phyloP scores from a whole-genome alignment of 805 yeast genomes.

The Yarrowia yakushimensis region DNA sequence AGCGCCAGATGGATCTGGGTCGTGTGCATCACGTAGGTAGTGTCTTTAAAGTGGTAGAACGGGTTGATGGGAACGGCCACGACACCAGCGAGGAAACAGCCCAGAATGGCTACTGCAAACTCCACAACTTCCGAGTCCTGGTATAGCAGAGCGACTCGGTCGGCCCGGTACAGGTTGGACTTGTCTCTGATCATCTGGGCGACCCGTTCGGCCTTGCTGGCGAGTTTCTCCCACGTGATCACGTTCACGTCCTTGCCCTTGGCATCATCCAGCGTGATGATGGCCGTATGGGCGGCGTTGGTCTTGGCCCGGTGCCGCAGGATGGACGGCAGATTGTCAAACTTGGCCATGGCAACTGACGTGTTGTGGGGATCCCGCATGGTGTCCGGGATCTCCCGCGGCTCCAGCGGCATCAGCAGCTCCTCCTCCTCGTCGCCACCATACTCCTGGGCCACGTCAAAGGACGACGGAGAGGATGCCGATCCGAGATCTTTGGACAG shows the following conservation, averaged over 20 bases:
- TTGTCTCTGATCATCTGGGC: conserved; percentile 78
- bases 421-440: conserved; percentile 26
- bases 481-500: conserved; percentile 25
- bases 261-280: conserved; percentile 59
- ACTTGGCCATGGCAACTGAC: conserved; percentile 37
- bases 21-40: conserved; percentile 63
- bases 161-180: conserved; percentile 70
- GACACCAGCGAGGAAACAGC: conserved; percentile 88
- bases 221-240: conserved; percentile 87
- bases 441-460: conserved; percentile 12
- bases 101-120: conserved; percentile 79
- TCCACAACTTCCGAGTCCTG: conserved; percentile 81
- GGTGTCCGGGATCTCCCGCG: conserved; percentile 46
- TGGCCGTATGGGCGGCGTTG: conserved; percentile 65
- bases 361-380: conserved; percentile 41
- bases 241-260: conserved; percentile 76
- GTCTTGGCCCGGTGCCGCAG: conserved; percentile 67
- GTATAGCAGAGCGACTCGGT: conserved; percentile 78
- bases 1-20: conserved; percentile 77
- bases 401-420: conserved; percentile 61
- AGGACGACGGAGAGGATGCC: conserved; percentile 24
- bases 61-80: conserved; percentile 92
- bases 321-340: conserved; percentile 66
- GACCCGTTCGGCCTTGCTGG: conserved; percentile 76
- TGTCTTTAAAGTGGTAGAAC: conserved; percentile 63